phyloP scores from a whole-genome alignment of 352 stramenopile genomes.

The Globisporangium acanthophoron region DNA sequence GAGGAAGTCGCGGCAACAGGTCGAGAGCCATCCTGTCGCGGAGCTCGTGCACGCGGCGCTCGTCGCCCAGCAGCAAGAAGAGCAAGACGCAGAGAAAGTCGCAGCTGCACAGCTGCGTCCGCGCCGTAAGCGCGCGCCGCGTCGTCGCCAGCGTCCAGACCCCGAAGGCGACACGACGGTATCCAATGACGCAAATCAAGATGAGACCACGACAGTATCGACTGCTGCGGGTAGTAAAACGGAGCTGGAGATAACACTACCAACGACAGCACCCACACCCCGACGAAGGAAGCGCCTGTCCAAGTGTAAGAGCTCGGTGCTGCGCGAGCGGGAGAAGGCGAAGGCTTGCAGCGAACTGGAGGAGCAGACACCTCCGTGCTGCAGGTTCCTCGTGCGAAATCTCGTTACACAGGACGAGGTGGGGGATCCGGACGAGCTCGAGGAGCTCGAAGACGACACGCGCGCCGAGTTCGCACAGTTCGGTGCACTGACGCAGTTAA shows the following conservation, averaged over 20 bases:
- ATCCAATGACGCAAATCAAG: neutral
- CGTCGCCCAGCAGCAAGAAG: constrained; percentile 1
- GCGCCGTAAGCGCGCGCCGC: constrained; percentile 9
- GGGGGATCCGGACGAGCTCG: constrained; percentile 44
- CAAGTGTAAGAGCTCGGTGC: constrained; percentile 26
- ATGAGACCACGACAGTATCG: neutral
- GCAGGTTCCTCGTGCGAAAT: constrained; percentile 20
- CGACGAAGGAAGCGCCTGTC: constrained; percentile 24
- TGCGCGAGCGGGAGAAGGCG: constrained; percentile 4
- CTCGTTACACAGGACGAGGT: constrained; percentile 42
- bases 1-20: neutral
- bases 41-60: constrained; percentile 5
- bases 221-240: neutral
- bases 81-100: neutral
- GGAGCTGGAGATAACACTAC: neutral
- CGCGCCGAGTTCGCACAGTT: constrained; percentile 24
- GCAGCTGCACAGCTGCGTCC: constrained; percentile 2
- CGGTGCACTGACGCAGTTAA: constrained; percentile 15
- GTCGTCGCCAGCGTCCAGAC: neutral
- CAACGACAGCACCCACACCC: neutral
- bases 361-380: neutral
- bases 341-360: neutral
- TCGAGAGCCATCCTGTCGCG: neutral
- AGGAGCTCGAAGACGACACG: constrained; percentile 37
- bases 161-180: neutral